Percentiles rank a stretch among this genome's conserved stretches.
phyloP scores from a whole-genome alignment of 2,329 filamentous ascomycete species.

The Verticillium tricorpus region DNA sequence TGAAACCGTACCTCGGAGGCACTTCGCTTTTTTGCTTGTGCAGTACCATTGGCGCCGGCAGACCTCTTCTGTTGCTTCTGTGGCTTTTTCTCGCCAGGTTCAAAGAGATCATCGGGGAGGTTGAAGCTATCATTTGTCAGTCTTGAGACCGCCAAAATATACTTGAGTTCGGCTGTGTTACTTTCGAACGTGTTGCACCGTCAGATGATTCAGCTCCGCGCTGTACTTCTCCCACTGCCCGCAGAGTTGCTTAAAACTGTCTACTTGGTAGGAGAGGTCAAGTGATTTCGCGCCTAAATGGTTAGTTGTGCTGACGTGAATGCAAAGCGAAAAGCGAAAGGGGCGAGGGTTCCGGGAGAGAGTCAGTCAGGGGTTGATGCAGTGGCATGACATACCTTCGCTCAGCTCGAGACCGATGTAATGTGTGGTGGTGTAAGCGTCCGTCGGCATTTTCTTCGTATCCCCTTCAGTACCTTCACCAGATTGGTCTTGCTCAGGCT shows the following conservation, averaged over 20 bases:
- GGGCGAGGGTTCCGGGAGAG: not conserved
- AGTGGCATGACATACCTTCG: constrained; percentile 54
- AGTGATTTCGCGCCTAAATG: constrained; percentile 60
- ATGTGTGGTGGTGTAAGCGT: constrained; percentile 83
- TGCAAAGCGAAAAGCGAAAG: not conserved
- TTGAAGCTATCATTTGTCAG: constrained; percentile 58
- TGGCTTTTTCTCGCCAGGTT: constrained; percentile 70
- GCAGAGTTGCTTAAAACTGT: constrained; percentile 82
- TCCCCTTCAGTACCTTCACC: constrained; percentile 5
- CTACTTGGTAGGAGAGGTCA: constrained; percentile 76
- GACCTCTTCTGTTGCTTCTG: constrained; percentile 38
- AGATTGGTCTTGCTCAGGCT: constrained; percentile 14
- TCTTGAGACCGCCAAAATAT: not conserved
- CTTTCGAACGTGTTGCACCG: constrained; percentile 82
- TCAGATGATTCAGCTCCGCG: constrained; percentile 69
- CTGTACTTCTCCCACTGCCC: constrained; percentile 72
- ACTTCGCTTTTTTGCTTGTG: constrained; percentile 42
- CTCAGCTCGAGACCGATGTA: constrained; percentile 85
- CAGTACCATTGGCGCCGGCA: constrained; percentile 29
- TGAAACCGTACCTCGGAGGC: constrained; percentile 35
- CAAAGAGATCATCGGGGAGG: constrained; percentile 86
- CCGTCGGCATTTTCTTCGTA: constrained; percentile 17
- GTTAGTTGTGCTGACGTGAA: constrained; percentile 23
- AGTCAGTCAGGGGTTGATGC: not conserved
- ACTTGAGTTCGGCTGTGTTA: constrained; percentile 40